Conservation (phyloP, 2,329 filamentous ascomycete genomes). For the Colletotrichum gloeosporioides region DNA sequence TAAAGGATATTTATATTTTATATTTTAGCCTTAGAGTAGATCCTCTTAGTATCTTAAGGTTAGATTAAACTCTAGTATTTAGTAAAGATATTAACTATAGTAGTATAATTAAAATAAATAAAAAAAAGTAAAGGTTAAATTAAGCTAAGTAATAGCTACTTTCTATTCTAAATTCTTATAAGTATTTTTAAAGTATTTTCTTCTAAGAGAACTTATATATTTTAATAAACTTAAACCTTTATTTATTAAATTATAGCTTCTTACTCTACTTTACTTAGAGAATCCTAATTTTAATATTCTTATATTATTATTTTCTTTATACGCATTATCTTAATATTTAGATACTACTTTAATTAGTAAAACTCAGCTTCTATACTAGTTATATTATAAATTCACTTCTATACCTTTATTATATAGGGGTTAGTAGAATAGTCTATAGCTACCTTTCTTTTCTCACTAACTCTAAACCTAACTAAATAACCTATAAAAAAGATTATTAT, state of each 20-base stretch:
- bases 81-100: too few relatives aligned
- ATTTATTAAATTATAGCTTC: too few relatives aligned
- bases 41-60: fast-evolving
- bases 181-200: too few relatives aligned
- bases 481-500: background rate
- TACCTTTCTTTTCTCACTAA: background rate
- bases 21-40: background rate
- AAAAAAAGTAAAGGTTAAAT: too few relatives aligned
- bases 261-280: background rate
- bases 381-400: background rate
- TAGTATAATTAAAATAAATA: too few relatives aligned
- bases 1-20: too few relatives aligned
- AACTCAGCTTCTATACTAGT: background rate
- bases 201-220: too few relatives aligned
- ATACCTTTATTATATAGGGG: background rate
- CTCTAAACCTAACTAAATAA: background rate
- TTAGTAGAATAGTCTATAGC: background rate
- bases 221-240: too few relatives aligned
- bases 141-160: too few relatives aligned
- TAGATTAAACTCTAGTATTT: too few relatives aligned
- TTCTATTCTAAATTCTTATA: too few relatives aligned
- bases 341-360: background rate
- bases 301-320: background rate
- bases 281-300: background rate
- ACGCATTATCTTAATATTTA: background rate